Evolutionary conservation across 2,329 filamentous ascomycete species (phyloP).

Genomic region (Nannizzia gypsea): DNA sequence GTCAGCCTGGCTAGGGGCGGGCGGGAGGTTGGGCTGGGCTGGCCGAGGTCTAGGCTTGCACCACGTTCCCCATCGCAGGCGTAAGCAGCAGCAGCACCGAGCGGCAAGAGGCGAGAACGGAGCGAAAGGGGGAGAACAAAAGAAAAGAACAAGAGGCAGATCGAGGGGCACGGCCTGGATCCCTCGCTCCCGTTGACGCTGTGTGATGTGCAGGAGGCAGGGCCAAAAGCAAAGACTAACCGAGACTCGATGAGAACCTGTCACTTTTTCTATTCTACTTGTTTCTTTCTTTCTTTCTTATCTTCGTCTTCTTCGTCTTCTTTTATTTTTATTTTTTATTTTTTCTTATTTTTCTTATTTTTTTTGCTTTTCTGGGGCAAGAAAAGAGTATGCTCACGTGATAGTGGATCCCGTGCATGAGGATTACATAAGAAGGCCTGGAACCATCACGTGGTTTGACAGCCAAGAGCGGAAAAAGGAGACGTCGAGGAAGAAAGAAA

Average conservation of each 20-base stretch:
- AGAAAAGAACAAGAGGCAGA: too few species aligned
- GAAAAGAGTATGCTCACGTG: neutral
- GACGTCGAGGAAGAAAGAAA: neutral
- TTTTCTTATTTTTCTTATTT: neutral
- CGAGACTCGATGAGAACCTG: neutral
- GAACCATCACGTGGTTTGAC: neutral
- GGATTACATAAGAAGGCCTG: neutral
- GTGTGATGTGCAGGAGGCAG: neutral
- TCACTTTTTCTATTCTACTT: neutral
- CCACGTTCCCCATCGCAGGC: neutral
- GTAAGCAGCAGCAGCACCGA: neutral
- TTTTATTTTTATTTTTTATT: neutral
- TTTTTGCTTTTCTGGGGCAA: neutral
- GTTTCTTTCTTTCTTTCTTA: neutral
- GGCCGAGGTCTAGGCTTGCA: conserved; percentile 4
- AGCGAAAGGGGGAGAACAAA: too few species aligned
- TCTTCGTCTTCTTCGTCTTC: neutral
- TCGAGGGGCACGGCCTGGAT: neutral
- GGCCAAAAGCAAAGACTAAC: neutral
- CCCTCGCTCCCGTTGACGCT: neutral
- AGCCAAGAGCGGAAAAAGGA: neutral
- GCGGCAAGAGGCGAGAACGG: neutral
- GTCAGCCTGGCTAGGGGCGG: conserved; percentile 2
- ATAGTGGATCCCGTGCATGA: neutral
- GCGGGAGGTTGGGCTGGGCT: conserved; percentile 1